Evolutionary conservation across 441 rosid genomes (phyloP), one percentile per base, ranked within the genome.

Genomic region (Sinapis alba): DNA sequence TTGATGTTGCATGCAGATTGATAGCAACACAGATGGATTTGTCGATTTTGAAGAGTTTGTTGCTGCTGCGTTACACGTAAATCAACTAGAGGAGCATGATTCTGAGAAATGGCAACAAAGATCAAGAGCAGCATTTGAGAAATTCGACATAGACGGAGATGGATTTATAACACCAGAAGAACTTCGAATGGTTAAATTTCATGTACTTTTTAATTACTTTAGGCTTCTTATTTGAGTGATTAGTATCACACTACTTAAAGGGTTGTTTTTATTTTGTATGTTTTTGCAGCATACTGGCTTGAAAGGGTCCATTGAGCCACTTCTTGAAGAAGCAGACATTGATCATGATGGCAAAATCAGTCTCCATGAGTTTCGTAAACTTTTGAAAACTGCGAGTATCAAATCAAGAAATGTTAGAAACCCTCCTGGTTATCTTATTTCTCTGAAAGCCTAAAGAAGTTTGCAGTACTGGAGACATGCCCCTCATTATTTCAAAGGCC

Each of bases 11-110:
- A 34, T 85, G 73, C 86, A 92, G 98, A 91, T 92, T 23, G 98
- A 95, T 80, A 78, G 94, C 77, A 95, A 92, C 82, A 95, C 99
- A n/a, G 98, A 95, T 74, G 97, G 99, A 12, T 88, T 93, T 47
- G 98, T 95, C 78, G 97, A 95, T 83, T 95, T 93, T 82, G 6
- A 87, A 0, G 98, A 95, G 86, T 95, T 95, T 68, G 92, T 95
- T 36, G 98, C 90, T 4, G 99, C 97, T 57, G 83, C 98, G 47
- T 82, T 95, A 26, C 98, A 87, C 75, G 93, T 95, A 28, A 90
- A 88, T 81, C 99, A 95, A 81, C 73, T 95, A 71, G 89, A 91
- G 82, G 96, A 95, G 57, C 99, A 89, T 76, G 87, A 93, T 78
- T 88, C 90, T 34, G 96, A 91, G 73, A 95, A 86, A 80, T 95